Conservation (phyloP, 805 yeast species). For the Starmerella kuoi region DNA sequence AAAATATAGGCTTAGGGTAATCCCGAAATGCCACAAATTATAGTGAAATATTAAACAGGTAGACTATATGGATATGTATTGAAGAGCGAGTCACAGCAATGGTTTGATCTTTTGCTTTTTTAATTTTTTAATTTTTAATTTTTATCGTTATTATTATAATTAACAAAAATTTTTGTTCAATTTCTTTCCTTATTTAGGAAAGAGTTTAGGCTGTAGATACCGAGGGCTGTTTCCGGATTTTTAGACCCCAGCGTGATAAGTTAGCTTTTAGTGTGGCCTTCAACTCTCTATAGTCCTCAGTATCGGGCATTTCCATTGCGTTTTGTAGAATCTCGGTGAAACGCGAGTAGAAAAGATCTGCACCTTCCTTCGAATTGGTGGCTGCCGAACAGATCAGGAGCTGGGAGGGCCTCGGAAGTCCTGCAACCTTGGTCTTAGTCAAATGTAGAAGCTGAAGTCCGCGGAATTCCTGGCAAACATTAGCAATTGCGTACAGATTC, state of each 20-base stretch:
- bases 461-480: slow-evolving; percentile 9
- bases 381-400: slow-evolving; percentile 18
- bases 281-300: slow-evolving; percentile 9
- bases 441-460: slow-evolving; percentile 14
- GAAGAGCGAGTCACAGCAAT: too few relatives aligned
- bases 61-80: background rate
- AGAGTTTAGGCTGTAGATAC: too few relatives aligned
- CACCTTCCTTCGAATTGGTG: slow-evolving; percentile 14
- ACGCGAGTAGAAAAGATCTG: slow-evolving; percentile 10
- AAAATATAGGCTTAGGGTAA: background rate
- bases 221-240: slow-evolving; percentile 2
- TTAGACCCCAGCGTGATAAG: slow-evolving; percentile 9
- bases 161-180: too few relatives aligned
- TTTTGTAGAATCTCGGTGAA: slow-evolving; percentile 12
- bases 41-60: background rate
- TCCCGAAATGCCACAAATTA: background rate
- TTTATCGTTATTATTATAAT: too few relatives aligned
- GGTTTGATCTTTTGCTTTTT: too few relatives aligned
- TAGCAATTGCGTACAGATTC: slow-evolving; percentile 16
- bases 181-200: too few relatives aligned
- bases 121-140: too few relatives aligned
- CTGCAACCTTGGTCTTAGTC: slow-evolving; percentile 3
- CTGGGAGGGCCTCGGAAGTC: slow-evolving; percentile 11
- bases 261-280: slow-evolving; percentile 9
- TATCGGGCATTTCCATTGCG: slow-evolving; percentile 9